Percentiles rank a stretch among this genome's conserved stretches.
These are phyloP conservation scores for Penicillium verhagenii DNA, from an alignment of 495 filamentous ascomycete species.

Conservation along the genomic window DNA sequence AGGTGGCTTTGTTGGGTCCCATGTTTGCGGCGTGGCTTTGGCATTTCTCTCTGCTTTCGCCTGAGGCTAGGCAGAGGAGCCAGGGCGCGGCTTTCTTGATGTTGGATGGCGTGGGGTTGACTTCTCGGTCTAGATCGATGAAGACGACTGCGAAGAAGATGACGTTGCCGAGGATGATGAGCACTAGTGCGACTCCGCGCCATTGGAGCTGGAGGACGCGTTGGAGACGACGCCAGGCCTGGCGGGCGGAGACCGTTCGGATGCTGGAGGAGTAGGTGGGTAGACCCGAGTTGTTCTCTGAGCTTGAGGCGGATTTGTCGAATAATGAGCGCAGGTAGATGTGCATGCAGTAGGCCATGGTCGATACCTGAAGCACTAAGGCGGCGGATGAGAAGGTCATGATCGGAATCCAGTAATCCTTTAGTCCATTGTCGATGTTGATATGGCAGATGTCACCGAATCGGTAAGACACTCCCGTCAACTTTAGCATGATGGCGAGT, in stretches of 20 bases:
- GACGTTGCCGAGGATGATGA: slow-evolving; percentile 84
- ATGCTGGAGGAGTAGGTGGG: slow-evolving; percentile 79
- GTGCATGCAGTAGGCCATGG: slow-evolving; percentile 90
- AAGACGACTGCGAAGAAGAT: slow-evolving; percentile 91
- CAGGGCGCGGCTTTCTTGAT: slow-evolving; percentile 57
- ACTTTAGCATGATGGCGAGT: slow-evolving; percentile 67
- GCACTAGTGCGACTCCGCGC: slow-evolving; percentile 82
- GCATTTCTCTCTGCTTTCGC: slow-evolving; percentile 62
- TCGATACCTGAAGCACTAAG: slow-evolving; percentile 76
- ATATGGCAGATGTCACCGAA: slow-evolving; percentile 92
- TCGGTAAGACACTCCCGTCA: slow-evolving; percentile 91
- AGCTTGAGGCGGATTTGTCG: slow-evolving; percentile 55
- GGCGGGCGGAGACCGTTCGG: slow-evolving; percentile 78
- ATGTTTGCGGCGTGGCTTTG: slow-evolving; percentile 47
- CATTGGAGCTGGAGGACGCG: slow-evolving; percentile 92
- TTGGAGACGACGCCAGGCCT: slow-evolving; percentile 81
- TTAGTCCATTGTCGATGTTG: slow-evolving; percentile 75
- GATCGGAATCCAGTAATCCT: slow-evolving; percentile 89
- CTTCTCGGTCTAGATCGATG: slow-evolving; percentile 74
- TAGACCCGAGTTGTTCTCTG: slow-evolving; percentile 67
- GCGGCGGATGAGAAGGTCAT: slow-evolving; percentile 75
- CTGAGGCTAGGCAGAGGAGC: slow-evolving; percentile 66
- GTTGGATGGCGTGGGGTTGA: slow-evolving; percentile 54
- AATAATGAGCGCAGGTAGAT: slow-evolving; percentile 85
- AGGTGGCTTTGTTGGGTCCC: slow-evolving; percentile 66